phyloP scores from a whole-genome alignment of 2,329 filamentous ascomycete genomes.

The Trichoderma oligosporum region DNA sequence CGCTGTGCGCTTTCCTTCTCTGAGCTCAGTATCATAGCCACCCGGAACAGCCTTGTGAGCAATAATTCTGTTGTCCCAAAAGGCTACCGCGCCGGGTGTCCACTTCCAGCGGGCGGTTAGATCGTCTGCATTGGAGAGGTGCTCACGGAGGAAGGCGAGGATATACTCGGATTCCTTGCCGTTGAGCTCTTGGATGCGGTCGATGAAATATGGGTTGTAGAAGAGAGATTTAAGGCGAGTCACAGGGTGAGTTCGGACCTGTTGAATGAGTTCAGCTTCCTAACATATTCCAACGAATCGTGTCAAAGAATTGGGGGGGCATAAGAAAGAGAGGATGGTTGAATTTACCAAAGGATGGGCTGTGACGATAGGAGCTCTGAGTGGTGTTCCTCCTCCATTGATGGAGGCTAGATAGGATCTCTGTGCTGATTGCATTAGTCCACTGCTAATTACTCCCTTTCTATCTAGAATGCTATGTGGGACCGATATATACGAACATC shows the following conservation, averaged over 20 bases:
- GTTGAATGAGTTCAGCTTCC: background rate
- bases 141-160: constrained; percentile 19
- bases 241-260: constrained; percentile 18
- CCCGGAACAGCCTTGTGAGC: constrained; percentile 18
- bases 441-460: background rate
- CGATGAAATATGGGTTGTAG: constrained; percentile 17
- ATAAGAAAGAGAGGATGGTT: background rate
- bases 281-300: too few species aligned
- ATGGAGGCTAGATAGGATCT: constrained; percentile 17
- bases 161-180: constrained; percentile 17
- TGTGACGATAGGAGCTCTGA: constrained; percentile 17
- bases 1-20: constrained; percentile 18
- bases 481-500: background rate
- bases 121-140: constrained; percentile 17
- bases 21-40: constrained; percentile 13
- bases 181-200: constrained; percentile 19
- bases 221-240: constrained; percentile 17
- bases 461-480: background rate
- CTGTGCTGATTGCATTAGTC: background rate
- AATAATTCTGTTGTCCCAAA: constrained; percentile 19
- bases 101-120: constrained; percentile 19
- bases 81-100: constrained; percentile 17
- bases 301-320: too few species aligned
- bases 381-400: constrained; percentile 19
- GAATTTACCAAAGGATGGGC: constrained; percentile 14